phyloP scores from a whole-genome alignment of 2,329 filamentous ascomycete genomes.

The Claviceps sorghi region DNA sequence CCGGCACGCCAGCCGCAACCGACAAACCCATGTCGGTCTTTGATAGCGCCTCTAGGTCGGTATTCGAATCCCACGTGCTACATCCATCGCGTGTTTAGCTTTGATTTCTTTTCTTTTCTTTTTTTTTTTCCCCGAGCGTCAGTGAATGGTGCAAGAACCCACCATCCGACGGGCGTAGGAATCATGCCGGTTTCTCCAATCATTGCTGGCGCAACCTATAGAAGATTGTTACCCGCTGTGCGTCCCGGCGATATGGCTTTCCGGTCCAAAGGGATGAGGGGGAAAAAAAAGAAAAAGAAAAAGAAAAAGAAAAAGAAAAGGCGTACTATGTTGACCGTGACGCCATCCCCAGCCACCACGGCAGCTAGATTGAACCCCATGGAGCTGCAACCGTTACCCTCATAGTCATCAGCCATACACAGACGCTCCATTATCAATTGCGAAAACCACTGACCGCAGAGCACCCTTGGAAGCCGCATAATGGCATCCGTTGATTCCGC shows the following conservation, averaged over 20 bases:
- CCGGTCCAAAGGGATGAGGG: background rate
- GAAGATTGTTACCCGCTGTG: background rate
- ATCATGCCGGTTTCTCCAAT: constrained; percentile 8
- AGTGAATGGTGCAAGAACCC: background rate
- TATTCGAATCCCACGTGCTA: constrained; percentile 3
- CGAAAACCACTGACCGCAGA: background rate
- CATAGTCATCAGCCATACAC: background rate
- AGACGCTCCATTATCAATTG: background rate
- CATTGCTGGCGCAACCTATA: constrained; percentile 6
- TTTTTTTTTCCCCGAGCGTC: background rate
- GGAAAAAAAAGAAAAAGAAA: background rate
- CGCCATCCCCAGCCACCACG: constrained; percentile 4
- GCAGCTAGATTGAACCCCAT: constrained; percentile 5
- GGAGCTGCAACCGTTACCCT: constrained; percentile 2
- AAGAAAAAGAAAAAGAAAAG: background rate
- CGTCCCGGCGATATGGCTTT: background rate
- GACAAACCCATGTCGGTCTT: constrained; percentile 4
- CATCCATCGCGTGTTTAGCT: background rate
- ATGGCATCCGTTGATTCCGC: constrained; percentile 6
- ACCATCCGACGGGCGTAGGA: constrained; percentile 4
- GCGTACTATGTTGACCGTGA: constrained; percentile 6
- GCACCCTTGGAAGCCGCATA: constrained; percentile 7
- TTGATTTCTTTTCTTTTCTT: too few species aligned
- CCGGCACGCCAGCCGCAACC: constrained; percentile 4
- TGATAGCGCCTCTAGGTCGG: background rate